Evolutionary conservation across 2,329 filamentous ascomycete species (phyloP).

Genomic region (Amauroascus verrucosus): DNA sequence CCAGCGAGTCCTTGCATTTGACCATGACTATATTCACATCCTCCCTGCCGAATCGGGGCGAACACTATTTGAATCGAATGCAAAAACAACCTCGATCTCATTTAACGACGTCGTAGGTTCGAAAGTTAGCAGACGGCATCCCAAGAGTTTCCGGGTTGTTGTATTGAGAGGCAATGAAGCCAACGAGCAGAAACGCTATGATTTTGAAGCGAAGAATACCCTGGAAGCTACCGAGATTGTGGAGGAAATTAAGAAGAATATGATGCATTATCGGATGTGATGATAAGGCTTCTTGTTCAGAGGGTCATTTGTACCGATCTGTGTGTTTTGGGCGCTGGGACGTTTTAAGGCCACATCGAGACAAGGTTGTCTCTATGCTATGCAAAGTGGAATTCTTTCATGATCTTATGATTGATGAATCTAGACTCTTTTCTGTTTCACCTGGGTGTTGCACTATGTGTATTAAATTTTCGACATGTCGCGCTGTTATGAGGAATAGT

Average conservation of each 20-base stretch:
- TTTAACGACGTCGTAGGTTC: conserved; percentile 55
- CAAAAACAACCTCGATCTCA: conserved; percentile 52
- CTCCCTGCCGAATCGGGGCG: conserved; percentile 49
- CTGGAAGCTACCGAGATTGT: conserved; percentile 54
- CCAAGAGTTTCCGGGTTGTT: conserved; percentile 52
- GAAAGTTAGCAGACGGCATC: conserved; percentile 55
- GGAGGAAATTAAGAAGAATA: conserved; percentile 52
- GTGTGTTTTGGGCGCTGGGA: conserved; percentile 12
- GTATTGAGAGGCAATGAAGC: conserved; percentile 52
- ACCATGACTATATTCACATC: conserved; percentile 57
- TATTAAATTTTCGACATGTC: background rate
- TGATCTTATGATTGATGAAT: background rate
- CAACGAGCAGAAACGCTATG: conserved; percentile 55
- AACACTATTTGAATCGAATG: conserved; percentile 38
- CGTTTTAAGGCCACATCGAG: conserved; percentile 1
- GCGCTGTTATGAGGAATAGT: no score
- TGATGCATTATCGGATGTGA: conserved; percentile 38
- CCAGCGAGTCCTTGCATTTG: conserved; percentile 51
- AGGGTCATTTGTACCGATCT: background rate
- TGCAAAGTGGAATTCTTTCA: background rate
- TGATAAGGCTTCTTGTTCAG: background rate
- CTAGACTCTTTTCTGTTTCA: background rate
- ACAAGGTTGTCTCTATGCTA: background rate
- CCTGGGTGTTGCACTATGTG: background rate
- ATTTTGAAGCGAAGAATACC: conserved; percentile 51